Evolutionary conservation across 139 green algal genomes (phyloP).

Genomic region (Closterium sp.): DNA sequence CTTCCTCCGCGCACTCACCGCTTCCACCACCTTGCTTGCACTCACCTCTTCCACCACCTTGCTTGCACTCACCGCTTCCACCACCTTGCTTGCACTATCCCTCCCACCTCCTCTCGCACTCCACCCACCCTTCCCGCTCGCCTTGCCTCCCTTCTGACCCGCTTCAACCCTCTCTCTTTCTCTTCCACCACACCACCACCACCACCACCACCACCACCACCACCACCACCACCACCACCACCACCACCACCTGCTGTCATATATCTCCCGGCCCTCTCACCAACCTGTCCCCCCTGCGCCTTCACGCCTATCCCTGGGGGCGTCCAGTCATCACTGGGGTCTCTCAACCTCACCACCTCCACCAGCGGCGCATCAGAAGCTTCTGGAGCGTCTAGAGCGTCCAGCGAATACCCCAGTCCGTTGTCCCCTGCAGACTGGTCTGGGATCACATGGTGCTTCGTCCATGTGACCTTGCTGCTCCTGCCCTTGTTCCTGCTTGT

Average conservation of each 20-base stretch:
- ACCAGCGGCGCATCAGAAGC: background rate
- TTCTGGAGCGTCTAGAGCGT: background rate
- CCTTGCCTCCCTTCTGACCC: background rate
- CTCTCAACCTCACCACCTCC: background rate
- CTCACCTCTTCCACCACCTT: background rate
- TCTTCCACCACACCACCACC: too few species aligned
- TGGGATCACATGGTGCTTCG: too few species aligned
- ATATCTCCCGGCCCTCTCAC: background rate
- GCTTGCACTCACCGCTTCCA: too few species aligned
- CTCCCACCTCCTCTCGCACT: background rate
- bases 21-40: background rate
- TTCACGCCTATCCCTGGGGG: background rate
- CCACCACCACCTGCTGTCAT: background rate
- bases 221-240: too few species aligned
- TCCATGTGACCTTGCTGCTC: too few species aligned
- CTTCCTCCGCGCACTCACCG: background rate
- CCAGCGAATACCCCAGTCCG: background rate
- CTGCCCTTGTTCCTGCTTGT: too few species aligned
- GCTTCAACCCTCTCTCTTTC: background rate
- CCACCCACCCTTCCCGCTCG: background rate
- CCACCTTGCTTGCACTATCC: too few species aligned
- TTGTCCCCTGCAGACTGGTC: too few species aligned
- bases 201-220: too few species aligned
- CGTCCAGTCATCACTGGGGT: background rate
- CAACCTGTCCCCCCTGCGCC: too few species aligned